Evolutionary conservation across 352 stramenopile genomes (phyloP), one percentile per base, ranked within the genome.

Genomic region (Globisporangium irregulare): DNA sequence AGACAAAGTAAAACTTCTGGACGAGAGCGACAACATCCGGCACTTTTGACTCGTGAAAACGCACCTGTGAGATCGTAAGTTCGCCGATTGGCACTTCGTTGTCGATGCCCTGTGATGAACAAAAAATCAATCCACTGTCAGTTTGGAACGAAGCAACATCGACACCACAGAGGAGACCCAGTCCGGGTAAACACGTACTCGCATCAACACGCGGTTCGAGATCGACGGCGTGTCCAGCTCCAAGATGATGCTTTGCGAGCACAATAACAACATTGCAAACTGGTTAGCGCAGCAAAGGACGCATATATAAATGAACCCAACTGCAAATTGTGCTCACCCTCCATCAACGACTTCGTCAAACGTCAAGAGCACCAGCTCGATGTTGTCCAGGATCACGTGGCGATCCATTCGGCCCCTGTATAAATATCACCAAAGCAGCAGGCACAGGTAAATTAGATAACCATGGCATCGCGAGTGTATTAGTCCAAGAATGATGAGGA

Each of bases 261-360:
- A n/a, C 41, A 62, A 22, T 15, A 38, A 22, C 2, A 51, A 60
- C 3, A 25, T 56, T 2, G 24, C 3, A 27, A 66, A 34, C 38
- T n/a, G 41, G 27, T 54, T 38, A 71, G 48, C 12, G 24, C 1
- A 59, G 3, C 32, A 38, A 59, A 38, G 12, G 10, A 60, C 18
- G 20, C 22, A 29, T 41, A 18, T 53, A 24, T 12, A 1, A 14
- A 38, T 51, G 7, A 48, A 48, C 10, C 2, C 2, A 48, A 24
- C 8, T 24, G 38, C 1, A 22, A 24, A 27, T 9, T 1, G 14
- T 0, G 58, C 81, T 63, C 79, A 93, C 82, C 91, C 91, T 61
- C 90, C 90, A 60, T 97, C 91, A 48, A 97, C 87, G 64, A 97
- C 86, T 77, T 97, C 91, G 65, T 97, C 91, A 61, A 96, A 90